Conservation (phyloP, 2,329 filamentous ascomycete genomes). For the Aspergillus vadensis region DNA sequence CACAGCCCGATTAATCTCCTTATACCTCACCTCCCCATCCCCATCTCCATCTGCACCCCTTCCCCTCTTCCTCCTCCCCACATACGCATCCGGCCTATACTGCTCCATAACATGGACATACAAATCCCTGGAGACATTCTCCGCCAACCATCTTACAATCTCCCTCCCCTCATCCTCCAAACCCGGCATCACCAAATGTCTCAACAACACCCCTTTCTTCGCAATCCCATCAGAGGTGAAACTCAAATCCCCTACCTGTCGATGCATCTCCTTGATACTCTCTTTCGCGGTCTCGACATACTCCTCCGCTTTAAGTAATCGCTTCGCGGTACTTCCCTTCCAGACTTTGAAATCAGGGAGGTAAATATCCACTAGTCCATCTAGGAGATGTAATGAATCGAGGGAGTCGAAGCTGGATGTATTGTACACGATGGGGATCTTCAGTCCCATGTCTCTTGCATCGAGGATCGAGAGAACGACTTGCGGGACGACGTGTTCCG, state of each 20-base stretch:
- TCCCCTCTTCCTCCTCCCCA: slow-evolving; percentile 65
- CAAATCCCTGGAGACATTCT: slow-evolving; percentile 70
- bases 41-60: slow-evolving; percentile 15
- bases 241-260: slow-evolving; percentile 78
- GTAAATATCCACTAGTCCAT: slow-evolving; percentile 82
- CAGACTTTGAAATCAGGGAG: slow-evolving; percentile 88
- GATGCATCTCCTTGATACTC: slow-evolving; percentile 77
- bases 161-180: slow-evolving; percentile 70
- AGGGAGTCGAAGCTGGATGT: slow-evolving; percentile 79
- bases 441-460: slow-evolving; percentile 69
- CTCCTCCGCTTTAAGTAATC: slow-evolving; percentile 76
- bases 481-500: slow-evolving; percentile 84
- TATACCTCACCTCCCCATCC: slow-evolving; percentile 61
- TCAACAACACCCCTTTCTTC: slow-evolving; percentile 72
- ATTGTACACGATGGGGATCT: slow-evolving; percentile 79
- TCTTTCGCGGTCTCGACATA: slow-evolving; percentile 73
- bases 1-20: slow-evolving; percentile 75
- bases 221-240: slow-evolving; percentile 81
- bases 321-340: slow-evolving; percentile 64
- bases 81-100: slow-evolving; percentile 77
- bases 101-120: slow-evolving; percentile 91
- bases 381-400: slow-evolving; percentile 69
- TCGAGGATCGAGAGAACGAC: slow-evolving; percentile 75
- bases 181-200: slow-evolving; percentile 84
- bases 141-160: slow-evolving; percentile 76